Conservation (phyloP, 305 asterid genomes). For the Coffea humblotiana region DNA sequence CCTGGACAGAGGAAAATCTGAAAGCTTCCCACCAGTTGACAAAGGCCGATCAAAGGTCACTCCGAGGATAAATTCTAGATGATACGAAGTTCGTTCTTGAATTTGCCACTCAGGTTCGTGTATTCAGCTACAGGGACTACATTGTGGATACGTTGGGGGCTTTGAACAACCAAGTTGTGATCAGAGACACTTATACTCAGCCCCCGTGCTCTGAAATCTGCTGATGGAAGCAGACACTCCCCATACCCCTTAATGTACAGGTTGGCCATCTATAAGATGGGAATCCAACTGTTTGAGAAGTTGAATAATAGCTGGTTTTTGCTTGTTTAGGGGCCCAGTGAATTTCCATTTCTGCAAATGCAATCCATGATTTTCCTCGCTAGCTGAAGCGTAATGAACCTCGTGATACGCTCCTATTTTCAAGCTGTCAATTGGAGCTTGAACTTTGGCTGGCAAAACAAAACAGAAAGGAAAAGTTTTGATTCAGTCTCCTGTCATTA, state of each 20-base stretch:
- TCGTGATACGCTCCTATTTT: constrained; percentile 11
- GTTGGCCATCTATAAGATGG: constrained; percentile 18
- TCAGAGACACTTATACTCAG: constrained; percentile 14
- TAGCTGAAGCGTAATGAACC: constrained; percentile 16
- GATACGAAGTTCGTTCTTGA: constrained; percentile 29
- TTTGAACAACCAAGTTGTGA: constrained; percentile 1
- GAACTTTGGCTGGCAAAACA: not conserved
- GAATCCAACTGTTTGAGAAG: constrained; percentile 19
- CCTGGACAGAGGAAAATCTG: constrained; percentile 57
- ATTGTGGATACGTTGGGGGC: not conserved
- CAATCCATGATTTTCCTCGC: constrained; percentile 1
- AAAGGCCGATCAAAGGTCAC: constrained; percentile 44
- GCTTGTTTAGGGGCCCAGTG: constrained; percentile 1
- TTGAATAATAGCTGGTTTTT: constrained; percentile 15
- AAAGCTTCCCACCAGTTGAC: constrained; percentile 48
- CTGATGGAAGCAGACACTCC: constrained; percentile 9
- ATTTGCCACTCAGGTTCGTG: constrained; percentile 17
- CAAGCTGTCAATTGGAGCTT: not conserved
- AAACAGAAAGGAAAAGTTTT: not conserved
- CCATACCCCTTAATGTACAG: constrained; percentile 13
- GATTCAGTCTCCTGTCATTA: not conserved
- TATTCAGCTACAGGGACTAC: constrained; percentile 24
- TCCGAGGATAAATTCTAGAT: constrained; percentile 60
- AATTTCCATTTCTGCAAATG: constrained; percentile 4
- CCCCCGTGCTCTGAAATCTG: constrained; percentile 1